Percentiles rank a stretch among this genome's conserved stretches.
Evolutionary conservation across 768 basidiomycete species (phyloP).

Genomic region (Lactarius sp.): DNA sequence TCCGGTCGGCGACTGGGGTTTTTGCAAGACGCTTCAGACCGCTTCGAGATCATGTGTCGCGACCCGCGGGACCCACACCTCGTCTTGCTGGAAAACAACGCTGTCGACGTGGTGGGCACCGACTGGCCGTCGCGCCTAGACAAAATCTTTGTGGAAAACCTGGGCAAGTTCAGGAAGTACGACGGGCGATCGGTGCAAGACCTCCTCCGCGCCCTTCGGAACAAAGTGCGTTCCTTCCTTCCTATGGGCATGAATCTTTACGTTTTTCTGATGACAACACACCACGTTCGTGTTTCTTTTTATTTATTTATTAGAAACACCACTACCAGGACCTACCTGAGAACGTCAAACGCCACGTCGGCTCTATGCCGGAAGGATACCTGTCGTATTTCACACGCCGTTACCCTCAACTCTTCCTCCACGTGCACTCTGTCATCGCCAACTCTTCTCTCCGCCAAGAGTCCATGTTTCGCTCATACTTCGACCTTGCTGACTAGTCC

Average conservation of each 20-base stretch:
- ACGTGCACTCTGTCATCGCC: constrained; percentile 82
- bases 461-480: constrained; percentile 89
- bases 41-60: constrained; percentile 96
- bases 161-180: constrained; percentile 97
- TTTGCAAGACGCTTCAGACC: constrained; percentile 95
- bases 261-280: not conserved
- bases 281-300: not conserved
- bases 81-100: constrained; percentile 66
- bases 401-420: constrained; percentile 88
- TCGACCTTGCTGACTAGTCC: constrained; percentile 53
- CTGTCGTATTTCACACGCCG: constrained; percentile 88
- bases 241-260: not conserved
- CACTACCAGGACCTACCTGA: constrained; percentile 97
- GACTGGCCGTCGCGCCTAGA: constrained; percentile 90
- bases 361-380: constrained; percentile 90
- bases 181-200: constrained; percentile 90
- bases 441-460: constrained; percentile 70
- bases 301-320: constrained; percentile 62
- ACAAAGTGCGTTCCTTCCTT: constrained; percentile 61
- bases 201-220: constrained; percentile 84
- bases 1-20: constrained; percentile 79
- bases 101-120: constrained; percentile 68
- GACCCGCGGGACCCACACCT: constrained; percentile 81
- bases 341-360: constrained; percentile 81
- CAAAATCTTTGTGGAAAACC: constrained; percentile 85